phyloP scores from a whole-genome alignment of 139 green algal genomes.

The Monoraphidium neglectum region DNA sequence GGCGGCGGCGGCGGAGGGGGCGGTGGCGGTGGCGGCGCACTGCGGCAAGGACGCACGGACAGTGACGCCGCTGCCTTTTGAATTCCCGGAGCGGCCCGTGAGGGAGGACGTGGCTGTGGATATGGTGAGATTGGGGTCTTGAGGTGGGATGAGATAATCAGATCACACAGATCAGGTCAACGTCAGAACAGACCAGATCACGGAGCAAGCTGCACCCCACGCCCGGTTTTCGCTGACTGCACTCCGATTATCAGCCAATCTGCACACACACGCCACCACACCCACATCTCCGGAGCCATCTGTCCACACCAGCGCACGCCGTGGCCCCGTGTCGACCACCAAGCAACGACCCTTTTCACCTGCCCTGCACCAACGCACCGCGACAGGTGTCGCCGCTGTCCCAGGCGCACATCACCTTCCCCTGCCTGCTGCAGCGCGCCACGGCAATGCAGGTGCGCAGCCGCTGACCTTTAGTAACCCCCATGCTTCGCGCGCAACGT shows the following conservation, averaged over 20 bases:
- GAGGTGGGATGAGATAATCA: neutral
- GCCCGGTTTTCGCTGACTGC: neutral
- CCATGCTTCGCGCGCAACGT: too few relatives aligned
- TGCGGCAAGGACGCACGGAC: neutral
- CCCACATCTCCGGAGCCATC: neutral
- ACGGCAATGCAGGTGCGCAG: too few relatives aligned
- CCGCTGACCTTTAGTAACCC: too few relatives aligned
- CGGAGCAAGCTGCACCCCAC: too few relatives aligned
- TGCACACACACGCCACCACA: neutral
- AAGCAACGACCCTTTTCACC: neutral
- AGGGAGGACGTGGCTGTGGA: slow-evolving; percentile 72
- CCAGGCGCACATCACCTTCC: slow-evolving; percentile 80
- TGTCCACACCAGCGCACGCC: neutral
- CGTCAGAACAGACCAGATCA: neutral
- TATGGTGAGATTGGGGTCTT: too few relatives aligned
- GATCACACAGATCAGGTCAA: neutral
- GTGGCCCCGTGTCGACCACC: neutral
- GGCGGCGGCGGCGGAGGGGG: neutral
- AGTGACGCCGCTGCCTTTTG: slow-evolving; percentile 69
- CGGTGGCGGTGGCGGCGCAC: neutral
- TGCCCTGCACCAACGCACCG: slow-evolving; percentile 22
- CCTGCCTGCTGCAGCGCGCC: slow-evolving; percentile 49
- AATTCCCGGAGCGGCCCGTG: slow-evolving; percentile 63
- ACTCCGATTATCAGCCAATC: neutral
- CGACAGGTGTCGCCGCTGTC: slow-evolving; percentile 72